Percentiles rank a stretch among this genome's conserved stretches.
Evolutionary conservation across 768 basidiomycete species (phyloP).

Genomic region (Suillus decipiens): DNA sequence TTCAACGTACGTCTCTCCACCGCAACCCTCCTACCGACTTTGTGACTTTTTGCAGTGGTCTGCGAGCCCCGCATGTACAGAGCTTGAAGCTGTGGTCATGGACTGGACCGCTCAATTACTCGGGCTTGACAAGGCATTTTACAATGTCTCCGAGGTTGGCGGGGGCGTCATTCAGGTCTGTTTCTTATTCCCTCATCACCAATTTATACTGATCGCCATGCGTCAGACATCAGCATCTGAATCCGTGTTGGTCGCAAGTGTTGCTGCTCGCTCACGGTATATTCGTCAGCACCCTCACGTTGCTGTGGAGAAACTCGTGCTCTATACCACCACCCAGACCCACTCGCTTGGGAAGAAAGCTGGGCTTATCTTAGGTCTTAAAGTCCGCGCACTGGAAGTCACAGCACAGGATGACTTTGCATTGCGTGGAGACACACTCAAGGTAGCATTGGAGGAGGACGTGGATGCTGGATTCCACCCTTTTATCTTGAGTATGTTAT

Average conservation of each 20-base stretch:
- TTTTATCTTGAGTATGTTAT: slow-evolving; percentile 69
- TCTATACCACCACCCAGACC: slow-evolving; percentile 90
- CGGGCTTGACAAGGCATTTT: slow-evolving; percentile 67
- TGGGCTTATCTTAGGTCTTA: slow-evolving; percentile 78
- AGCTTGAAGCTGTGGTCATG: slow-evolving; percentile 84
- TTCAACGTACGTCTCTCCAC: slow-evolving; percentile 64
- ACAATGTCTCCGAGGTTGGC: slow-evolving; percentile 65
- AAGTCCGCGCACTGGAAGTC: slow-evolving; percentile 71
- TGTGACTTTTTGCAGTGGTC: slow-evolving; percentile 62
- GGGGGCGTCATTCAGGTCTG: slow-evolving; percentile 83
- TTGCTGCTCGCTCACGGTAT: slow-evolving; percentile 75
- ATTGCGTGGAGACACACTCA: slow-evolving; percentile 66
- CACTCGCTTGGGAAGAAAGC: slow-evolving; percentile 85
- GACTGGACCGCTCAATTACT: slow-evolving; percentile 90
- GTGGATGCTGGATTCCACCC: slow-evolving; percentile 59
- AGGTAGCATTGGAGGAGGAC: slow-evolving; percentile 67
- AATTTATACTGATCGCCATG: neutral
- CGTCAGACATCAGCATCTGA: slow-evolving; percentile 84
- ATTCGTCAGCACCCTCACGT: slow-evolving; percentile 48
- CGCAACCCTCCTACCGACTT: neutral
- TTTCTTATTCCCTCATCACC: neutral
- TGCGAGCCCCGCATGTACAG: slow-evolving; percentile 87
- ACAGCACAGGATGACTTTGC: slow-evolving; percentile 60
- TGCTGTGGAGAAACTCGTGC: slow-evolving; percentile 62
- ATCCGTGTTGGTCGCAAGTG: slow-evolving; percentile 69